phyloP scores from a whole-genome alignment of 768 basidiomycete genomes.

The Pisolithus albus region DNA sequence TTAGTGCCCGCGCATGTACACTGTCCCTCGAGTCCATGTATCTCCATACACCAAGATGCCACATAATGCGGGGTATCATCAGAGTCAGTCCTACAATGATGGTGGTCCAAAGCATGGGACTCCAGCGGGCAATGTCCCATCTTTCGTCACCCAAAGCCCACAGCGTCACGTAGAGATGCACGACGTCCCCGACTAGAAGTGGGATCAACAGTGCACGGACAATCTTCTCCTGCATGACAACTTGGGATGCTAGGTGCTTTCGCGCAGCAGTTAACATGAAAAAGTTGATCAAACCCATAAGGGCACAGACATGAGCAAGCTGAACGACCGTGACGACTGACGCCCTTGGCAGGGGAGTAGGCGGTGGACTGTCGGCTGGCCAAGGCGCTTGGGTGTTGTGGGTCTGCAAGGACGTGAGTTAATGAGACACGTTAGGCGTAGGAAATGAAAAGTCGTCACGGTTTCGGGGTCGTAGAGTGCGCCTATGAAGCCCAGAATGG shows the following conservation, averaged over 20 bases:
- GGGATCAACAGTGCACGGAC: conserved; percentile 57
- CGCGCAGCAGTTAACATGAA: conserved; percentile 60
- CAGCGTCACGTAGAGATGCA: conserved; percentile 60
- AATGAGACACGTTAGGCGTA: neutral
- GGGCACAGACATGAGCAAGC: conserved; percentile 71
- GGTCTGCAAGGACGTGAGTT: conserved; percentile 35
- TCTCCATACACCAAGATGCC: conserved; percentile 70
- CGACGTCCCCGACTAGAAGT: conserved; percentile 60
- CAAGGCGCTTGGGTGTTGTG: conserved; percentile 75
- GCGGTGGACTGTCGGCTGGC: conserved; percentile 43
- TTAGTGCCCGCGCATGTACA: neutral
- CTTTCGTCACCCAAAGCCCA: conserved; percentile 71
- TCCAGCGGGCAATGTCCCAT: conserved; percentile 59
- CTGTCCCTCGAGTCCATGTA: conserved; percentile 65
- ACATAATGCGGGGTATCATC: conserved; percentile 62
- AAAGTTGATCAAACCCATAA: conserved; percentile 63
- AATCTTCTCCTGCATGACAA: conserved; percentile 67
- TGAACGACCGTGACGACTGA: conserved; percentile 67
- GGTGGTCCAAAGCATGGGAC: conserved; percentile 63
- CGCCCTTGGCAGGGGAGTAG: conserved; percentile 46
- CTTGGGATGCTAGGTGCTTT: conserved; percentile 49
- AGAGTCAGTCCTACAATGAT: conserved; percentile 55
- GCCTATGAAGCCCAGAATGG: conserved; percentile 58
- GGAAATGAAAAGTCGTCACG: conserved; percentile 31
- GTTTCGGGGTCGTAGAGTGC: conserved; percentile 57